Evolutionary conservation across 1,284 basidiomycete species (phyloP).

Genomic region (Agroathelia rolfsii): DNA sequence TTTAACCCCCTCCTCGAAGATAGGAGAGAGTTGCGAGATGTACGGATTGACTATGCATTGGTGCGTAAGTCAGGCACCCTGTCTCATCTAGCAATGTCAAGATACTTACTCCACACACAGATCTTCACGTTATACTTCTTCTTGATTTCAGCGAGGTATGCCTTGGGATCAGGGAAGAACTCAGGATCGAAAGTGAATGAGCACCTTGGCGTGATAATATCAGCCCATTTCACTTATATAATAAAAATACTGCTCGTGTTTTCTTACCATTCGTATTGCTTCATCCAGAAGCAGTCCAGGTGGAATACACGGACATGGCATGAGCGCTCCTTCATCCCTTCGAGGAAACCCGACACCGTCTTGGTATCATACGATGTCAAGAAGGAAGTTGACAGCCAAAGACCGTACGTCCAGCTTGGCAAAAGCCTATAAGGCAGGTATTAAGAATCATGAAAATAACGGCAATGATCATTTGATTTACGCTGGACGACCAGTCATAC

Average conservation of each 20-base stretch:
- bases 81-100: neutral
- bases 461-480: conserved; percentile 17
- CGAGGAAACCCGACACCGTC: conserved; percentile 58
- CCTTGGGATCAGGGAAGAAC: conserved; percentile 62
- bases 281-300: conserved; percentile 77
- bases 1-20: conserved; percentile 60
- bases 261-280: conserved; percentile 59
- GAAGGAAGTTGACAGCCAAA: conserved; percentile 74
- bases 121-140: conserved; percentile 61
- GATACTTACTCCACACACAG: conserved; percentile 58
- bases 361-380: conserved; percentile 58
- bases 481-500: conserved; percentile 58
- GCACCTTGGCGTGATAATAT: conserved; percentile 37
- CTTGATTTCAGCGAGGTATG: conserved; percentile 60
- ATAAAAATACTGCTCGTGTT: neutral
- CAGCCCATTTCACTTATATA: neutral
- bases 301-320: conserved; percentile 72
- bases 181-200: conserved; percentile 72
- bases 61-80: conserved; percentile 6
- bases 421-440: conserved; percentile 35
- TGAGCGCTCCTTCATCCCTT: conserved; percentile 59
- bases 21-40: conserved; percentile 57
- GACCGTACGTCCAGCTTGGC: conserved; percentile 64
- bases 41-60: conserved; percentile 48
- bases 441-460: too few species aligned